These are phyloP conservation scores for Umbelopsis sp. DNA, from an alignment of 371 early-diverging fungal genomes.

Conservation along the genomic window DNA sequence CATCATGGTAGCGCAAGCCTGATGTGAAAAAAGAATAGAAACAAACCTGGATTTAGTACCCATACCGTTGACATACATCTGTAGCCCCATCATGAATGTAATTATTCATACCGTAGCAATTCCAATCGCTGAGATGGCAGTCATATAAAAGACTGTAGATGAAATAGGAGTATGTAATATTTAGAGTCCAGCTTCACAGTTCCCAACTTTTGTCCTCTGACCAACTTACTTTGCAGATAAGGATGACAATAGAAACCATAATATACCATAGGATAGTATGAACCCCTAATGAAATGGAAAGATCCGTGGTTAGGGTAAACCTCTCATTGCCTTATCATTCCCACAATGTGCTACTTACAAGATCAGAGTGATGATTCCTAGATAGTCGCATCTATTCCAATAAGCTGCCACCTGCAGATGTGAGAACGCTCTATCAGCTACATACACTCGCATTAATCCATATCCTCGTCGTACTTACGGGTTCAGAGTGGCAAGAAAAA, in stretches of 20 bases:
- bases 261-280: conserved; percentile 75
- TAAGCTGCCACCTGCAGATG: conserved; percentile 32
- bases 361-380: conserved; percentile 87
- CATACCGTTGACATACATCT: background rate
- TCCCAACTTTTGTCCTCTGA: background rate
- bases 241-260: conserved; percentile 61
- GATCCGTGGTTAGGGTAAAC: no score
- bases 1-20: conserved; percentile 57
- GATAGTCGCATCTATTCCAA: conserved; percentile 92
- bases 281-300: conserved; percentile 53
- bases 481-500: conserved; percentile 84
- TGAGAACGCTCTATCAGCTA: background rate
- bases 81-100: background rate
- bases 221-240: conserved; percentile 2
- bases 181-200: background rate
- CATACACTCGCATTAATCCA: no score
- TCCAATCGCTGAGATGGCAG: conserved; percentile 67
- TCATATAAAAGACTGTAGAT: conserved; percentile 58
- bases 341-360: conserved; percentile 51
- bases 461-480: conserved; percentile 26
- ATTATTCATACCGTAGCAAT: conserved; percentile 50
- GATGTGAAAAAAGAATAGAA: conserved; percentile 5
- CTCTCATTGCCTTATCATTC: background rate
- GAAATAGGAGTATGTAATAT: background rate
- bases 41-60: background rate